Evolutionary conservation across 345 rosid species (phyloP), one percentile per base, ranked within the genome.

Genomic region (Isatis tinctoria): DNA sequence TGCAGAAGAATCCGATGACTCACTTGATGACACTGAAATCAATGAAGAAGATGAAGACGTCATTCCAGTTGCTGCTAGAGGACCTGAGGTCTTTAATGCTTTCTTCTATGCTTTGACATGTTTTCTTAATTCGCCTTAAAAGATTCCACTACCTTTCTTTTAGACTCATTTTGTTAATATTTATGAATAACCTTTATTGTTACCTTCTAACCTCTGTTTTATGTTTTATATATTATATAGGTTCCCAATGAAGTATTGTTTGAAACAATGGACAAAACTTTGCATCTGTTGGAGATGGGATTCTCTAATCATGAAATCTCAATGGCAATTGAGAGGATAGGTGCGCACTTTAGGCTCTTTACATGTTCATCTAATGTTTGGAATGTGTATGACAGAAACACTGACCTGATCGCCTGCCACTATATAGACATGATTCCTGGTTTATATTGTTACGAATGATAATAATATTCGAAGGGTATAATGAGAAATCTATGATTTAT

Each of bases 281-380:
- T 95, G 74, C 75, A 56, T 13, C 82, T 95, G 82, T 92, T 95
- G 74, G 89, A 88, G 75, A 86, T 92, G 94, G 99, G 99, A 72
- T 95, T 92, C 88, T 82, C 97, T 44, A 92, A 87, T 78, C 78
- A 83, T 77, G 91, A 95, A 75, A 79, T 92, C 66, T 95, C 99
- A 70, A 66, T 82, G 73, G 99, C 93, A 20, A 83, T 94, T 66
- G 98, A 94, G 73, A 90, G 82, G 78, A 81, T 84, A 54, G 97
- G 97, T 92, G 52, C 76, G 95, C 75, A 44, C 44, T 75, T 66
- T 77, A 52, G 26, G 3, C 65, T 27, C 49, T 63, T 52, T 59
- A 47, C 17, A 2, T 33, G 26, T 62, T 44, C 49, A 62, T 61
- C 11, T 32, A 43, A 8, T 33, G 18, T 5, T 9, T 53, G 30